Base-by-base conservation (phyloP, 352 stramenopile genomes). In the Blastocystis sp. region DNA sequence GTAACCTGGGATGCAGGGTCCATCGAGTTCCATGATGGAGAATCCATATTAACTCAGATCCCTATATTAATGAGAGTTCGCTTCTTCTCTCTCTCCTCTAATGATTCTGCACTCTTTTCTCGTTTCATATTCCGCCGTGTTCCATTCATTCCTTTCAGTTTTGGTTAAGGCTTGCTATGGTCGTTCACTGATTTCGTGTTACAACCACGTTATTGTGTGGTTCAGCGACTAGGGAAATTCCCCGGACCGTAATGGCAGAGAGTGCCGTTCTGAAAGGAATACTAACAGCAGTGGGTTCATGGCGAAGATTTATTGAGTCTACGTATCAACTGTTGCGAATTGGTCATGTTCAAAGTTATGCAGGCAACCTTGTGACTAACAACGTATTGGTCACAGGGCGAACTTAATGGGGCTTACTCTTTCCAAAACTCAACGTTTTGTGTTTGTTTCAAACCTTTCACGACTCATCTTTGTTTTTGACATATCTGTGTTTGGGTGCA, bases 151-250 rank as follows among this genome's bases (percentile, higher is more conserved):
- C 30, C 62, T 60, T 13, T 81, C 70, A 81, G 70, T 81, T 64
- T 81, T 81, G 70, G 70, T 81, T 59, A 81, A 81, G 70, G 70
- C 70, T 81, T 81, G 70, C 70, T 81, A 81, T 81, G 70, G 70
- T 81, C 51, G 54, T 44, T 60, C 70, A 62, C 70, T 81, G 70
- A 60, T 60, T 64, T 64, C 22, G 22, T 64, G 51, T 35, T 81
- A 44, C 2, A 24, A n/a, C n/a, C 27, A 51, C 24, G n/a, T 19
- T 40, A 66, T 42, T 27, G 70, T 81, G 70, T 81, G 70, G 33
- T 40, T 42, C 15, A 33, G 44, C 54, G 70, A 81, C 70, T 81
- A 81, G 70, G 70, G 70, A 81, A 81, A 81, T 81, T 81, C 70
- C 44, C 70, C 70, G 70, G 70, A 81, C 70, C 51, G 37, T 59